Conservation (phyloP, 768 basidiomycete species). For the Suillus paluster region DNA sequence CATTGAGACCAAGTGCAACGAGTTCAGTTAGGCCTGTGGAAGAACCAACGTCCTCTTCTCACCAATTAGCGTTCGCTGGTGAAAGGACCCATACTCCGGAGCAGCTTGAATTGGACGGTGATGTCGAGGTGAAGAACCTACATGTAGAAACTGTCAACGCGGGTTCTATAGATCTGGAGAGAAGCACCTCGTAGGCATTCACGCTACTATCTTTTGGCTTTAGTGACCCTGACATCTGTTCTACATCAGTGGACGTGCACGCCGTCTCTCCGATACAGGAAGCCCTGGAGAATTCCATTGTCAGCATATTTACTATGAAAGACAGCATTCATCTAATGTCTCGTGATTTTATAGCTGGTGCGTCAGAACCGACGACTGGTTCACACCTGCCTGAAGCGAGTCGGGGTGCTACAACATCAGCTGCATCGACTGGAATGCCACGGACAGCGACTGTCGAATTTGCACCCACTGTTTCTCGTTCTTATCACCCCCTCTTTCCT, state of each 20-base stretch:
- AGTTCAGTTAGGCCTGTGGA: conserved; percentile 1
- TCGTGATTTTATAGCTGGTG: not conserved
- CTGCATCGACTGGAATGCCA: conserved; percentile 27
- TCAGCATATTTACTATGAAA: not conserved
- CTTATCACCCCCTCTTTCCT: conserved; percentile 26
- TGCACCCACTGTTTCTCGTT: conserved; percentile 40
- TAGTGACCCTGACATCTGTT: conserved; percentile 12
- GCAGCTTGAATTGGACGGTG: not conserved
- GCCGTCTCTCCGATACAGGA: conserved; percentile 46
- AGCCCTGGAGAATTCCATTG: conserved; percentile 9
- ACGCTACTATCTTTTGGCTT: not conserved
- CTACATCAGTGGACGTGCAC: not conserved
- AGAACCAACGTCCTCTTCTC: conserved; percentile 14
- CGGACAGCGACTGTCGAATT: conserved; percentile 59
- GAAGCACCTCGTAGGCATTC: not conserved
- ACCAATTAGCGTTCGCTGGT: not conserved
- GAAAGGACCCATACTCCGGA: conserved; percentile 10
- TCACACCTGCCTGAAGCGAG: not conserved
- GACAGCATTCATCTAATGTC: not conserved
- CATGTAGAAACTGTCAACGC: conserved; percentile 1
- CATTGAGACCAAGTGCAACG: conserved; percentile 11
- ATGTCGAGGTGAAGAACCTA: not conserved
- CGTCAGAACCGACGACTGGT: not conserved
- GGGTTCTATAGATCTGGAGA: not conserved
- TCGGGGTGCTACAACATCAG: not conserved